These are phyloP conservation scores for Gamsiella multidivaricata DNA, from an alignment of 192 early-diverging fungal genomes.

Conservation along the genomic window DNA sequence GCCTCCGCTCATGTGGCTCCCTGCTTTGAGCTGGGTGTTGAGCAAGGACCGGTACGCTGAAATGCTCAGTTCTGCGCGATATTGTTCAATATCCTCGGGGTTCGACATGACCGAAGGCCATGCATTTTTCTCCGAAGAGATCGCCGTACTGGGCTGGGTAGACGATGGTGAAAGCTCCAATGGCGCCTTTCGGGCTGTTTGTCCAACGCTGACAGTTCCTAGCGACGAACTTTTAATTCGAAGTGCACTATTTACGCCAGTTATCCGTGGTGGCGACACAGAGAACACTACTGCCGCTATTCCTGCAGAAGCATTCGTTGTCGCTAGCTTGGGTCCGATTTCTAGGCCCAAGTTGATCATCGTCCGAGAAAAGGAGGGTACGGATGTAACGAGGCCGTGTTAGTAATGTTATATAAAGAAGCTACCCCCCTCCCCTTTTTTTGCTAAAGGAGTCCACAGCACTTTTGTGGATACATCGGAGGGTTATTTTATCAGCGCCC, in stretches of 20 bases:
- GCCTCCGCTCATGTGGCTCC: conserved; percentile 2
- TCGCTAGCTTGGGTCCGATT: background rate
- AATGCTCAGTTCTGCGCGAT: conserved; percentile 43
- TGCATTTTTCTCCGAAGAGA: conserved; percentile 27
- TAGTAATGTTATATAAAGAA: no score
- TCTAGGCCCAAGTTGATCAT: background rate
- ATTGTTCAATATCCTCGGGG: conserved; percentile 48
- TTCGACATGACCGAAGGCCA: conserved; percentile 33
- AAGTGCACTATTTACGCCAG: conserved; percentile 1
- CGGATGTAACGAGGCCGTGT: no score
- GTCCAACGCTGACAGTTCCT: conserved; percentile 6
- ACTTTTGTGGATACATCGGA: no score
- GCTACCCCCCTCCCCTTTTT: no score
- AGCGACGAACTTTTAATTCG: background rate
- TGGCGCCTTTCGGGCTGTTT: conserved; percentile 13
- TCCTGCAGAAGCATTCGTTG: background rate
- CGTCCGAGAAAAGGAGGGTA: no score
- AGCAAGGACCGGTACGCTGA: conserved; percentile 50
- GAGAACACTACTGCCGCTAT: background rate
- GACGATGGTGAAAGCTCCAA: conserved; percentile 36
- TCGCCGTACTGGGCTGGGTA: conserved; percentile 25
- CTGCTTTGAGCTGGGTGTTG: conserved; percentile 36
- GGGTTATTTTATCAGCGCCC: no score
- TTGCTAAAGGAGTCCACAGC: no score
- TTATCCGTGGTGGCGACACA: conserved; percentile 14